Evolutionary conservation across 192 early-diverging fungal species (phyloP).

Genomic region (Obelidium mucronatum): DNA sequence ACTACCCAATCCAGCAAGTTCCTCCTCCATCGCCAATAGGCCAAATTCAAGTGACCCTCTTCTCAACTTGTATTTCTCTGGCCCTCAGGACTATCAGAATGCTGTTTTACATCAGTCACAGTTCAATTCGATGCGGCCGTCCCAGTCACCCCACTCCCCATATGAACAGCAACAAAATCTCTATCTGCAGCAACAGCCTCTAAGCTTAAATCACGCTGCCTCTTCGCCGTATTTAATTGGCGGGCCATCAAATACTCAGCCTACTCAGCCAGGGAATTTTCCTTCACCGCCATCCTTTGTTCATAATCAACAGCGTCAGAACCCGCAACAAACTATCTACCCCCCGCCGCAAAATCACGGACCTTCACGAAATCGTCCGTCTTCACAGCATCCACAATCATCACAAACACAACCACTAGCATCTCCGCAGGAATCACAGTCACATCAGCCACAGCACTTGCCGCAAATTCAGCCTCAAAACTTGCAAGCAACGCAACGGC

Average conservation of each 20-base stretch:
- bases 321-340: not conserved
- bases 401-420: not conserved
- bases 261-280: not conserved
- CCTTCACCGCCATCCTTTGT: not conserved
- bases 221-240: not conserved
- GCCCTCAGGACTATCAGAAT: no score
- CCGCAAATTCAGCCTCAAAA: no score
- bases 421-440: no score
- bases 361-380: not conserved
- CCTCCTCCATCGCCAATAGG: not conserved
- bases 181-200: not conserved
- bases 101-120: not conserved
- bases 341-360: not conserved
- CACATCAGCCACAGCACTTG: no score
- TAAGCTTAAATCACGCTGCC: not conserved
- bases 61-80: not conserved
- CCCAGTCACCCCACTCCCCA: not conserved
- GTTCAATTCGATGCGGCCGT: not conserved
- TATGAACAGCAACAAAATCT: not conserved
- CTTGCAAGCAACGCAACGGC: no score
- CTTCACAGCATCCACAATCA: not conserved
- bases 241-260: no score
- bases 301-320: not conserved
- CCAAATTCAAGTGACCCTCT: not conserved
- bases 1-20: not conserved